These are phyloP conservation scores for Spizellomyces punctatus DNA, from an alignment of 192 early-diverging fungal genomes.

Conservation along the genomic window DNA sequence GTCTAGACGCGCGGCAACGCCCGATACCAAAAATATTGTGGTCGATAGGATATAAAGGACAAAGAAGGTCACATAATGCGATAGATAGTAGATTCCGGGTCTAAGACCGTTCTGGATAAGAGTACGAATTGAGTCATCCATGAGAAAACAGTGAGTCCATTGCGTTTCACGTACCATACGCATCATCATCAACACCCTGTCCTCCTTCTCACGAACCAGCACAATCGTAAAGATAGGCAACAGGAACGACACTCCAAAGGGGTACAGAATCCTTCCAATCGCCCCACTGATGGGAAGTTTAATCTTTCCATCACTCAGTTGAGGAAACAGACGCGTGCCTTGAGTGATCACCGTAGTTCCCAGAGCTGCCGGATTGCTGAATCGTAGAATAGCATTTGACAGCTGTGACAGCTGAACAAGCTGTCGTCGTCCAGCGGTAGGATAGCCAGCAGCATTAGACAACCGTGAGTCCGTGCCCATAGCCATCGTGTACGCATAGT, in stretches of 20 bases:
- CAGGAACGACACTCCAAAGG: constrained; percentile 75
- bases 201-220: constrained; percentile 75
- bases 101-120: constrained; percentile 65
- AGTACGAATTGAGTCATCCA: not conserved
- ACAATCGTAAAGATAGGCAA: constrained; percentile 64
- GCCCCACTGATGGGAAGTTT: constrained; percentile 57
- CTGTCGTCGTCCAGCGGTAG: constrained; percentile 53
- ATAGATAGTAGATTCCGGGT: constrained; percentile 59
- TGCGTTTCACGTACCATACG: constrained; percentile 41
- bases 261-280: constrained; percentile 70
- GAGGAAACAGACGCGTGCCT: constrained; percentile 65
- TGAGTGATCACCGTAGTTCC: constrained; percentile 59
- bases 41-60: constrained; percentile 65
- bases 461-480: constrained; percentile 51
- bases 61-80: constrained; percentile 63
- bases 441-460: constrained; percentile 49
- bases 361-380: constrained; percentile 34
- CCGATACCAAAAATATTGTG: constrained; percentile 64
- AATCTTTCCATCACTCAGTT: constrained; percentile 44
- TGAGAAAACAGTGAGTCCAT: not conserved
- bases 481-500: constrained; percentile 30
- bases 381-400: constrained; percentile 40
- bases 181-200: constrained; percentile 72
- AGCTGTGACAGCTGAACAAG: constrained; percentile 48
- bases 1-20: constrained; percentile 56